phyloP scores from a whole-genome alignment of 768 basidiomycete species.

The Boletus rufocinnamomeus region DNA sequence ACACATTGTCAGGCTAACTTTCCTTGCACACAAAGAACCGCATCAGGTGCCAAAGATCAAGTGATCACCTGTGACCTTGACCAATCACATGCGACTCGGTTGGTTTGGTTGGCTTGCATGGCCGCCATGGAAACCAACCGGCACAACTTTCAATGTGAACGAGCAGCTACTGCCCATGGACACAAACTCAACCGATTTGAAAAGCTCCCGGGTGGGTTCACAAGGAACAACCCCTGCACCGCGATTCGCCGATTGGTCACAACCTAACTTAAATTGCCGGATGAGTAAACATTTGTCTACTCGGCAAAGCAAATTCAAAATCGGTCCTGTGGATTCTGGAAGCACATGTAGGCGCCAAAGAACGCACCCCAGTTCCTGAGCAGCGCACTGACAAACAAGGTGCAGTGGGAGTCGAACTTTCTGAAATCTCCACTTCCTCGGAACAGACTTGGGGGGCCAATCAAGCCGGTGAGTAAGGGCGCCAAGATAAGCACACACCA shows the following conservation, averaged over 20 bases:
- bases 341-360: slow-evolving; percentile 11
- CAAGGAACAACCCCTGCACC: background rate
- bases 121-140: slow-evolving; percentile 22
- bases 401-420: slow-evolving; percentile 15
- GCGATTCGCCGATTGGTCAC: slow-evolving; percentile 14
- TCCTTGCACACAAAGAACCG: background rate
- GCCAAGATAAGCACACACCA: slow-evolving; percentile 20
- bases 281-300: slow-evolving; percentile 1
- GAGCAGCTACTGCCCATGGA: background rate
- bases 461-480: slow-evolving; percentile 10
- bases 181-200: slow-evolving; percentile 4
- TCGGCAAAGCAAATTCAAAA: slow-evolving; percentile 10
- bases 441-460: slow-evolving; percentile 8
- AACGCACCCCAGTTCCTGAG: slow-evolving; percentile 35
- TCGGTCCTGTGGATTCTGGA: background rate
- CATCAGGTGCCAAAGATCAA: background rate
- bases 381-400: slow-evolving; percentile 16
- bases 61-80: background rate
- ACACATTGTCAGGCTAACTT: slow-evolving; percentile 7
- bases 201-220: background rate
- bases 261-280: slow-evolving; percentile 5
- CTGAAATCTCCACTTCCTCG: slow-evolving; percentile 16
- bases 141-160: slow-evolving; percentile 4
- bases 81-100: background rate
- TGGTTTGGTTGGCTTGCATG: background rate